Base-by-base conservation (phyloP, 352 stramenopile species). In the Phytophthora aleatoria region DNA sequence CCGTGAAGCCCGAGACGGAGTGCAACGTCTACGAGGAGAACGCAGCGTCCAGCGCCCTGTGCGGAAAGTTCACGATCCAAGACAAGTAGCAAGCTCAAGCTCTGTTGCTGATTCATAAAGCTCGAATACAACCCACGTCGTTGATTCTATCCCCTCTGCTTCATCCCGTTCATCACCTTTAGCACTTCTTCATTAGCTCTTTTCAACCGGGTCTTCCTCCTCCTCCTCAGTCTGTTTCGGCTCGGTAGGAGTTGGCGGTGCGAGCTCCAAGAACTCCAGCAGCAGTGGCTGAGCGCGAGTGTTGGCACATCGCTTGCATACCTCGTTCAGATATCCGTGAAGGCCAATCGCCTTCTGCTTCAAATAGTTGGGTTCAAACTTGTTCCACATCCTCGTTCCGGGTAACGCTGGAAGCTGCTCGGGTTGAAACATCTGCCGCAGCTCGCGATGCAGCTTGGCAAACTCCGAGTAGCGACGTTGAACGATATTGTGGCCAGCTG, bases 391-490 rank as follows among this genome's bases (percentile, higher is more conserved):
- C 36, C 87, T 76, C 13, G 87, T 94, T 2, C 76, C 62, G 0
- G 87, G 87, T 33, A 95, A 67, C 3, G 65, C 57, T 20, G 87
- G 87, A 28, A 95, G 70, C 47, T 95, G 84, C 47, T 94, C 87
- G 52, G 91, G 80, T 28, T 79, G 83, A 33, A 93, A 90, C 55
- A 91, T 82, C 55, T 92, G 86, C 16, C 85, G 81, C 4, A 95
- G 54, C 49, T 92, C 73, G 39, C 73, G 85, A 67, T 95, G 85
- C 26, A 95, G 71, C 44, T 79, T 82, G 30, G 76, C 74, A 56
- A 95, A 95, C 52, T 92, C 78, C 16, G 83, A 94, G 71, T 92
- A 92, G 6, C 87, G 83, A 2, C 85, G 79, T 44, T 92, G 83
- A n/a, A 94, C 85, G 10, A 93, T 76, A 10, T 64, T 86, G 20